Evolutionary conservation across 164 flowering plant species (phyloP).

Genomic region (Dillenia turbinata): DNA sequence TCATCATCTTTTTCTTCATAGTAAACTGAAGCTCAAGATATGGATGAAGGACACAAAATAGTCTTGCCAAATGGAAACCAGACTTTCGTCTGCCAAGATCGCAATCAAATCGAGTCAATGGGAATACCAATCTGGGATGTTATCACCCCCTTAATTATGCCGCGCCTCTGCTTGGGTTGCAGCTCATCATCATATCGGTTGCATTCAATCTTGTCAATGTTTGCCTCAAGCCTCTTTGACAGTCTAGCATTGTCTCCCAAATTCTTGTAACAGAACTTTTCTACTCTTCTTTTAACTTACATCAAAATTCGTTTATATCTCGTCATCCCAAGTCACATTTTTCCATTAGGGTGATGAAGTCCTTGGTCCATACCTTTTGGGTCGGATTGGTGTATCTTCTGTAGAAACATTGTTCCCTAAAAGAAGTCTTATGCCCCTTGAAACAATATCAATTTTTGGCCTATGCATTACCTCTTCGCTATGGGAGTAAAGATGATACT

Average conservation of each 20-base stretch:
- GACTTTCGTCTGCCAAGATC: no score
- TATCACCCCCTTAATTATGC: slow-evolving; percentile 14
- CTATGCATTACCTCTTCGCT: slow-evolving; percentile 17
- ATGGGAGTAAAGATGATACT: slow-evolving; percentile 17
- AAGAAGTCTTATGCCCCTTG: slow-evolving; percentile 11
- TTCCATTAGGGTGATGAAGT: slow-evolving; percentile 28
- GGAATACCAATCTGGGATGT: background rate
- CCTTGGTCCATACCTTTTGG: slow-evolving; percentile 32
- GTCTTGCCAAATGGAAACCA: no score
- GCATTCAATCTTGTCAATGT: slow-evolving; percentile 10
- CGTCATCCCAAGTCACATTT: no score
- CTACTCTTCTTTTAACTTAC: no score
- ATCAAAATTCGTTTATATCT: no score
- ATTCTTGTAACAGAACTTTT: slow-evolving; percentile 24
- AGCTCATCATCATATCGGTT: slow-evolving; percentile 21
- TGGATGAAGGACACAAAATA: no score
- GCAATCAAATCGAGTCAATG: no score
- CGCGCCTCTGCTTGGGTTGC: slow-evolving; percentile 27
- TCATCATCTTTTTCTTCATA: no score
- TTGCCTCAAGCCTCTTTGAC: slow-evolving; percentile 34
- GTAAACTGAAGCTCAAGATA: no score
- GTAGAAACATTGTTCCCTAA: slow-evolving; percentile 10
- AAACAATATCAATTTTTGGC: slow-evolving; percentile 22
- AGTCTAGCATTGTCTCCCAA: slow-evolving; percentile 29
- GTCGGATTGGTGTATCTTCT: slow-evolving; percentile 1